These are phyloP conservation scores for Arachnomyces sp. DNA, from an alignment of 2,329 filamentous ascomycete genomes.

Conservation along the genomic window DNA sequence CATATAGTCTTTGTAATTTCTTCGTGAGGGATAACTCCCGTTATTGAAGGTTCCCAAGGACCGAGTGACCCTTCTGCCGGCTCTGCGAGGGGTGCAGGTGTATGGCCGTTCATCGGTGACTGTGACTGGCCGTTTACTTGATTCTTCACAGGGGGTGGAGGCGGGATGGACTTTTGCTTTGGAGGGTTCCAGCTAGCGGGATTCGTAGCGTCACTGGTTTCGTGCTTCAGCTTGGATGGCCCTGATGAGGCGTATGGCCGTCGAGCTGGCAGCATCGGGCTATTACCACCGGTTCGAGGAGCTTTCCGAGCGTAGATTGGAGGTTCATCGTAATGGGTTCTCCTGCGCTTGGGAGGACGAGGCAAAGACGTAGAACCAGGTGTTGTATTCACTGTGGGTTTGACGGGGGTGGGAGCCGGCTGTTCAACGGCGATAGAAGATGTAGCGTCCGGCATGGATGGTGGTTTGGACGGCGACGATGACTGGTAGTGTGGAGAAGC, in stretches of 20 bases:
- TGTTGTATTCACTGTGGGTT: background rate
- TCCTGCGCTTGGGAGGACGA: constrained; percentile 40
- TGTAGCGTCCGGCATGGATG: no score
- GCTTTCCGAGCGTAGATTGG: constrained; percentile 44
- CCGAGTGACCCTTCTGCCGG: constrained; percentile 24
- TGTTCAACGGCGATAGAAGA: no score
- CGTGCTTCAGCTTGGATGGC: no score
- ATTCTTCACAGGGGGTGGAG: constrained; percentile 9
- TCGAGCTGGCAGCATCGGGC: constrained; percentile 29
- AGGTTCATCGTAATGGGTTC: constrained; percentile 44
- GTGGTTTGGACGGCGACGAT: no score
- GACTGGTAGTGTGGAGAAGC: no score
- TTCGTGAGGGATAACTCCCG: constrained; percentile 61
- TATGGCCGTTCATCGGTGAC: constrained; percentile 23
- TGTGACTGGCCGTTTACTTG: constrained; percentile 18
- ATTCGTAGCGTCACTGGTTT: background rate
- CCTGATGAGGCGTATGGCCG: constrained; percentile 11
- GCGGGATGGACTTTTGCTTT: constrained; percentile 1
- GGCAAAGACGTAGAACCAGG: constrained; percentile 14
- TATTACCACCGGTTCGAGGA: constrained; percentile 32
- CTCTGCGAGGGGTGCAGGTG: constrained; percentile 12
- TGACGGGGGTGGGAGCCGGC: background rate
- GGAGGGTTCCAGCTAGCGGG: background rate
- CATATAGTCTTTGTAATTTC: constrained; percentile 67
- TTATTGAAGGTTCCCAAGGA: constrained; percentile 53